These are phyloP conservation scores for Dactylorhiza incarnata DNA, from an alignment of 106 monocot species.

Conservation along the genomic window DNA sequence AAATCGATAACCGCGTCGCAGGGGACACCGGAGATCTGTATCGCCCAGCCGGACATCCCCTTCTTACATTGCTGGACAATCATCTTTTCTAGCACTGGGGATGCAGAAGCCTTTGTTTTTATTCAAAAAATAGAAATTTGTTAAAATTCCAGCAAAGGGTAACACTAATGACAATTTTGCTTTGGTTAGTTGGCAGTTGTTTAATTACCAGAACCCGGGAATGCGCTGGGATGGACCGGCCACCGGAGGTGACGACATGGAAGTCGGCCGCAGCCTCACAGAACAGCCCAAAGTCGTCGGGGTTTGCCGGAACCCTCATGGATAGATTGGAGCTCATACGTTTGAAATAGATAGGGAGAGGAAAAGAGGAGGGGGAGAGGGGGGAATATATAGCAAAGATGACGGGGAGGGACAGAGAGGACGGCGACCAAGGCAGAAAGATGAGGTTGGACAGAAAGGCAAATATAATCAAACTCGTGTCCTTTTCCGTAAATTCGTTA, in stretches of 20 bases:
- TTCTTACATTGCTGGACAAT: constrained; percentile 15
- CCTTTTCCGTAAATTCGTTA: too few relatives aligned
- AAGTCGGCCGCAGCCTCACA: neutral
- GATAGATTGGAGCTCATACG: neutral
- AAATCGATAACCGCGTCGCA: constrained; percentile 65
- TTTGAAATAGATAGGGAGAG: neutral
- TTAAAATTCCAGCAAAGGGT: neutral
- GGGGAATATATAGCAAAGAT: neutral
- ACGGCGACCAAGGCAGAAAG: neutral
- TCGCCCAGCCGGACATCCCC: constrained; percentile 5
- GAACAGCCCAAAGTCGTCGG: neutral
- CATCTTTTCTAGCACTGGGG: constrained; percentile 67
- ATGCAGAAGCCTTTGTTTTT: constrained; percentile 44
- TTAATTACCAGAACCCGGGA: constrained; percentile 47
- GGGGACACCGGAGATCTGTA: constrained; percentile 64
- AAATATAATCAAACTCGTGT: too few relatives aligned
- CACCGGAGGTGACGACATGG: constrained; percentile 41
- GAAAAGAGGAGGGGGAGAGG: neutral
- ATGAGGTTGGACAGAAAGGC: neutral
- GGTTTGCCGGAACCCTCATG: neutral
- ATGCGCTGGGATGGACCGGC: constrained; percentile 44
- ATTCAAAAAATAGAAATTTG: neutral
- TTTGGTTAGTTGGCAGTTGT: neutral
- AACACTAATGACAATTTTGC: neutral
- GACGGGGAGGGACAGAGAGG: neutral